These are phyloP conservation scores for Fusarium sp. DNA, from an alignment of 2,329 filamentous ascomycete species.

Conservation along the genomic window DNA sequence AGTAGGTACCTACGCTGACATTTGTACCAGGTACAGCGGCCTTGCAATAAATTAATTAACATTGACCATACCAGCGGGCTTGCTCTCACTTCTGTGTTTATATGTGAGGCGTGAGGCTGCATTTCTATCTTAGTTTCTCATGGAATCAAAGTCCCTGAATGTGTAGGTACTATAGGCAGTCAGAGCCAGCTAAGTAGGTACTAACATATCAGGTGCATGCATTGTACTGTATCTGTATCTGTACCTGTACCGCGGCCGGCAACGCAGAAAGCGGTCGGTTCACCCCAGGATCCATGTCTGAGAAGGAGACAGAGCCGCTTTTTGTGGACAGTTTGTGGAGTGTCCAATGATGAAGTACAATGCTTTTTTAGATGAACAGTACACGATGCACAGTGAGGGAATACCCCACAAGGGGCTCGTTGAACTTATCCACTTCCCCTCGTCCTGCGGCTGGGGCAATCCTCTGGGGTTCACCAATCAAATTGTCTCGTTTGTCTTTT, in stretches of 20 bases:
- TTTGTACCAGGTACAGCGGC: neutral
- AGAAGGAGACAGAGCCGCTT: slow-evolving; percentile 23
- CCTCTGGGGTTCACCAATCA: slow-evolving; percentile 30
- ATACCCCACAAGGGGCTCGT: slow-evolving; percentile 32
- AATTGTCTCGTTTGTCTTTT: neutral
- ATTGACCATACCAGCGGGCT: neutral
- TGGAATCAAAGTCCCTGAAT: neutral
- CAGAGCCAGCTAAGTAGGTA: too few species aligned
- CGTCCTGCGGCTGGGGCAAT: slow-evolving; percentile 42
- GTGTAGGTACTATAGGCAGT: neutral
- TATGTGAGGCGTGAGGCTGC: neutral
- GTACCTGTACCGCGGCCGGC: slow-evolving; percentile 30
- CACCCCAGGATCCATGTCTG: slow-evolving; percentile 6
- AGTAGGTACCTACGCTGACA: neutral
- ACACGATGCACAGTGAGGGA: neutral
- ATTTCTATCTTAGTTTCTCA: neutral
- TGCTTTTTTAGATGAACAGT: slow-evolving; percentile 25
- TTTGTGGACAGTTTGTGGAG: slow-evolving; percentile 33
- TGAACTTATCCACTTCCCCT: slow-evolving; percentile 39
- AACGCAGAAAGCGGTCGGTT: slow-evolving; percentile 31
- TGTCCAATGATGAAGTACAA: slow-evolving; percentile 24
- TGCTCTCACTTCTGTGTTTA: neutral
- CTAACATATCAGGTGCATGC: neutral
- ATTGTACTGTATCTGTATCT: neutral
- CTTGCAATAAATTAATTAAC: neutral